Base-by-base conservation (phyloP, 2,329 filamentous ascomycete genomes). In the Neofusicoccum sp. region DNA sequence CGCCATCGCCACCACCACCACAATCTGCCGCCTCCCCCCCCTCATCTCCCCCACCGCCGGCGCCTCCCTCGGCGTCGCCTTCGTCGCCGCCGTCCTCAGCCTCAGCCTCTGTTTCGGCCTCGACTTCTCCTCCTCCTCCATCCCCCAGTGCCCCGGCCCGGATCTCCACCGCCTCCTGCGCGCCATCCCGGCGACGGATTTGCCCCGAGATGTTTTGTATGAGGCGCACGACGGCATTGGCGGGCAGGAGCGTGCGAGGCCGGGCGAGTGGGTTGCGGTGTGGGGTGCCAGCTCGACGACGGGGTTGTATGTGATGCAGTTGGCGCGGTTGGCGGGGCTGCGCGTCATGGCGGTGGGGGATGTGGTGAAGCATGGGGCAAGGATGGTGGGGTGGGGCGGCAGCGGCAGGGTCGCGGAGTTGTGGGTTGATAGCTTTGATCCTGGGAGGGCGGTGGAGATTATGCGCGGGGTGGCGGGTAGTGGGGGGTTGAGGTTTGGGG, bases 221-320 rank as follows among this genome's bases (percentile, higher is more conserved):
- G 89, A 91, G 69, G 87, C 86, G 60, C 79, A 89, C n/a, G 70
- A 79, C 0, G 80, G 81, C 0, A 84, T 88, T 5, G 64, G 69
- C 0, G 68, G 75, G 1, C 67, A 71, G 0, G 86, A 89, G 63
- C 76, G 86, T 7, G 82, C 86, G 1, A 76, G 77, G 43, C 66
- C 73, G 0, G 88, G 86, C 0, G 89, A 92, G 62, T 91, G 87
- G 84, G 74, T 92, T 40, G 85, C 84, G 1, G 84, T 92, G 48
- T 92, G 89, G 89, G 89, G 89, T 61, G 89, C 71, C 6, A 40
- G 36, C 16, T 88, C 87, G 1, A 89, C 87, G 0, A 89, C 86
- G 1, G 89, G 88, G 0, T 83, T 86, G 64, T 78, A 89, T 6
- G 79, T 84, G 0, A 79, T 87, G 3, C 89, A 91, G 68, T 79